Conservation (phyloP, 2,329 filamentous ascomycete genomes). For the Xylariaceae sp. region DNA sequence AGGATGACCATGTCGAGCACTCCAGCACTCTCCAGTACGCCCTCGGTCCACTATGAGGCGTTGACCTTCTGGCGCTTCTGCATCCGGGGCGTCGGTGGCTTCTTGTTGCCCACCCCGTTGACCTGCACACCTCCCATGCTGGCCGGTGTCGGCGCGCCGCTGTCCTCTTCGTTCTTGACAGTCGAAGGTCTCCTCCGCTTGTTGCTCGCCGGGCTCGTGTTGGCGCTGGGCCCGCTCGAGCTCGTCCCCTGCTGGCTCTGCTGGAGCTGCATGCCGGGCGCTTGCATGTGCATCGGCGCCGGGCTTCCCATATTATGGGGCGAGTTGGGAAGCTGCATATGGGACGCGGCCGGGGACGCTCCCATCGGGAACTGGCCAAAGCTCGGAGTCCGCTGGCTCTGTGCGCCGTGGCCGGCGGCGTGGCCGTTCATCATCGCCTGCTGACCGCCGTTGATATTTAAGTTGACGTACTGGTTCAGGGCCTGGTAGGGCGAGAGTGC, state of each 20-base stretch:
- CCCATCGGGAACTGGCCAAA: constrained; percentile 55
- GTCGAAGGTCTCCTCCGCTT: constrained; percentile 53
- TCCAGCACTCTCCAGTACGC: neutral
- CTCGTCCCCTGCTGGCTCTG: constrained; percentile 63
- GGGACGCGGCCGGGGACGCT: constrained; percentile 53
- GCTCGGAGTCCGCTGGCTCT: constrained; percentile 47
- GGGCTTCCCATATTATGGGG: constrained; percentile 58
- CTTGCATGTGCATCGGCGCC: constrained; percentile 57
- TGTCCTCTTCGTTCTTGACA: constrained; percentile 54
- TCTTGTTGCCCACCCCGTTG: constrained; percentile 47
- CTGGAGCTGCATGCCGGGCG: constrained; percentile 61
- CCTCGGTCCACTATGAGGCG: constrained; percentile 17
- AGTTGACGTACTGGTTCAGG: constrained; percentile 54
- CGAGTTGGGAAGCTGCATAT: constrained; percentile 57
- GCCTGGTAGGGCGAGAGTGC: constrained; percentile 51
- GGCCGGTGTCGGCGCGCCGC: constrained; percentile 44
- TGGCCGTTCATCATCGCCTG: constrained; percentile 40
- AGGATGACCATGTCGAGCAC: neutral
- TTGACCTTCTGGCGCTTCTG: constrained; percentile 49
- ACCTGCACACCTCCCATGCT: constrained; percentile 39
- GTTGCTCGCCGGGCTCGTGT: constrained; percentile 58
- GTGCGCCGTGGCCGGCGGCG: constrained; percentile 34
- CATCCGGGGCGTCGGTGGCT: constrained; percentile 54
- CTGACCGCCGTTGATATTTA: constrained; percentile 35
- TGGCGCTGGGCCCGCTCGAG: constrained; percentile 61